Percentiles rank a stretch among this genome's conserved stretches.
Conservation (phyloP, 1,284 basidiomycete species). For the Lentinula novae-zelandiae region DNA sequence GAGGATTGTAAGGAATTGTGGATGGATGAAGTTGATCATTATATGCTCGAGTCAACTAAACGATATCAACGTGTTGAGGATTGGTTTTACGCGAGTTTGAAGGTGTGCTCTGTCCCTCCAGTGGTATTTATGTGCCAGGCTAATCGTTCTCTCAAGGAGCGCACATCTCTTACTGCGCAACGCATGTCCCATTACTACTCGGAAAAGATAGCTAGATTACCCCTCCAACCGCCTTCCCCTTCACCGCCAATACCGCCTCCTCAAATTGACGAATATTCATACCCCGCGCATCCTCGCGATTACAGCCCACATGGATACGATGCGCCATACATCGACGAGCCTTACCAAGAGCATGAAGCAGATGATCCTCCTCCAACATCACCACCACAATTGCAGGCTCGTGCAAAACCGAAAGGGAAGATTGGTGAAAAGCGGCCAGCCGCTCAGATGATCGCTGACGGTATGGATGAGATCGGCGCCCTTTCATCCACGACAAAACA, state of each 20-base stretch:
- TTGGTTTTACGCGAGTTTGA: conserved; percentile 62
- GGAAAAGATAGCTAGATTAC: conserved; percentile 59
- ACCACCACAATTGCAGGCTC: conserved; percentile 19
- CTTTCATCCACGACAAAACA: conserved; percentile 29
- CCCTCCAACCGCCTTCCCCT: conserved; percentile 43
- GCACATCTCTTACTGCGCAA: conserved; percentile 58
- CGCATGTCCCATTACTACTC: conserved; percentile 64
- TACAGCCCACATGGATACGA: conserved; percentile 3
- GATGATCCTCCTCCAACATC: background rate
- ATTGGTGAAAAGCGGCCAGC: conserved; percentile 48
- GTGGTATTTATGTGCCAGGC: background rate
- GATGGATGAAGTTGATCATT: conserved; percentile 62
- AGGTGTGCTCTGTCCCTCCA: conserved; percentile 38
- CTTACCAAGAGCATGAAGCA: conserved; percentile 6
- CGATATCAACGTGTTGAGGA: conserved; percentile 66
- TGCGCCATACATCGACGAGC: conserved; percentile 5
- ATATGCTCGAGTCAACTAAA: conserved; percentile 66
- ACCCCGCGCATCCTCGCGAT: conserved; percentile 2
- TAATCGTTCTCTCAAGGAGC: conserved; percentile 43
- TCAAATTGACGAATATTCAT: conserved; percentile 11
- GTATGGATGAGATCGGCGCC: conserved; percentile 27
- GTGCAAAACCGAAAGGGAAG: conserved; percentile 28
- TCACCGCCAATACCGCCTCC: conserved; percentile 26
- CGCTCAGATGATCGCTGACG: conserved; percentile 56
- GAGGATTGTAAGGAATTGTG: conserved; percentile 76